A percentile compares a stretch with the other conserved stretches of the same genome.
phyloP scores from a whole-genome alignment of 768 basidiomycete genomes.

The Hypholoma fasciculare region DNA sequence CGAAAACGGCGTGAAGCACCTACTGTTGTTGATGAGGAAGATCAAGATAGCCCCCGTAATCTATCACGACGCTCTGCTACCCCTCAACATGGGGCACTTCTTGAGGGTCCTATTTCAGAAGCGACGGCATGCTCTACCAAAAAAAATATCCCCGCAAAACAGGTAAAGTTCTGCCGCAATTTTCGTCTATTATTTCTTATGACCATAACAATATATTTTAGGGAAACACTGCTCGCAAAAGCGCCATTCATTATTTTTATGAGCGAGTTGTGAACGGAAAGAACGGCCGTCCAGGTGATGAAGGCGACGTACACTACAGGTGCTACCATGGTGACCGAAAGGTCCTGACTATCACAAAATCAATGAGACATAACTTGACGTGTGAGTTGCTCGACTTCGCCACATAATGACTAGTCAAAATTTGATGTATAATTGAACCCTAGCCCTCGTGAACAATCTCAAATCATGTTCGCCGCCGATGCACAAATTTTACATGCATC shows the following conservation, averaged over 20 bases:
- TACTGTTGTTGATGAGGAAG: background rate
- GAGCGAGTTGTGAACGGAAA: background rate
- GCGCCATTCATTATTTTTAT: conserved; percentile 13
- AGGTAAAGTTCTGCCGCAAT: background rate
- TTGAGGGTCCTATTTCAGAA: background rate
- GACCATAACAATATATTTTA: background rate
- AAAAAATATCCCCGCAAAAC: background rate
- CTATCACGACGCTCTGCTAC: background rate
- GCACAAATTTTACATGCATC: background rate
- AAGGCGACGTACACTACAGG: conserved; percentile 13
- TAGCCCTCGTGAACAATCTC: conserved; percentile 6
- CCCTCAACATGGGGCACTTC: background rate
- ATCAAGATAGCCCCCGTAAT: background rate
- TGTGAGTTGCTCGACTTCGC: conserved; percentile 1
- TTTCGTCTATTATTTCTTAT: background rate
- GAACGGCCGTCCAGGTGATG: conserved; percentile 3
- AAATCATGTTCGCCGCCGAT: conserved; percentile 1
- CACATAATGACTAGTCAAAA: background rate
- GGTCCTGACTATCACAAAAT: conserved; percentile 9
- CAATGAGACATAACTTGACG: conserved; percentile 7
- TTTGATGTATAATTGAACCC: background rate
- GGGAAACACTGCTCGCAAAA: background rate
- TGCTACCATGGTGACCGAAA: conserved; percentile 13
- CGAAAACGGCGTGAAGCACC: background rate
- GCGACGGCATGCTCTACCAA: background rate